Base-by-base conservation (phyloP, 495 filamentous ascomycete genomes). In the Sordaria brevicollis region DNA sequence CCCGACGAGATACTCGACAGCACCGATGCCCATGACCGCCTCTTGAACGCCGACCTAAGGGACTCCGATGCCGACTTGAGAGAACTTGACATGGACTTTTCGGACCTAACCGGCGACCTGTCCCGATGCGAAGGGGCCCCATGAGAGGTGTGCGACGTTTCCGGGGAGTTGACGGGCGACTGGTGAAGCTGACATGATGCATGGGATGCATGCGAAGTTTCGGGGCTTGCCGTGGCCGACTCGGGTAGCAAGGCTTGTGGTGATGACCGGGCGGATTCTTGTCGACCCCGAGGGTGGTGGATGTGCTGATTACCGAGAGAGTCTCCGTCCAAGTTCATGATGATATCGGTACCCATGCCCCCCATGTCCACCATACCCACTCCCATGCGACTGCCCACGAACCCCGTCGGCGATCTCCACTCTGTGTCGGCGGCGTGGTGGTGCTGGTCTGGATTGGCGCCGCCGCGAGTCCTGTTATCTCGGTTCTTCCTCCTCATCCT, bases 1-100 rank as follows among this genome's bases (percentile, higher is more conserved):
- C 77, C 77, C 4, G 77, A 77, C 39, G 77, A 79, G 66, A 79
- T 79, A 49, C 77, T 79, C 34, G 77, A 77, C 6, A 79, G 69
- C 15, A 79, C 76, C 31, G 77, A 79, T 6, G 77, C 77, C 77
- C 77, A 79, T 17, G 77, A 79, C 66, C 76, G 62, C 7, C 77
- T 73, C 62, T 77, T 79, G 65, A 67, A 69, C 13, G 76, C 76
- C 7, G 77, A 78, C 35, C 74, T 78, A 41, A 71, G 70, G 4
- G 76, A 78, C 6, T 62, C 49, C 5, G 49, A 62, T 17, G 49
- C 49, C 11, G 77, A 78, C 35, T 77, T 78, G 67, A 71, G 70
- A 3, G 76, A 78, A 1, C 74, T 67, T 17, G 75, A 70, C 39
- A 36, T 71, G 38, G 69, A 21, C 69, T 72, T 35, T 76, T 76